A percentile compares a stretch with the other conserved stretches of the same genome.
Evolutionary conservation across 2,329 filamentous ascomycete species (phyloP).

Genomic region (Sarocladium oryzae): DNA sequence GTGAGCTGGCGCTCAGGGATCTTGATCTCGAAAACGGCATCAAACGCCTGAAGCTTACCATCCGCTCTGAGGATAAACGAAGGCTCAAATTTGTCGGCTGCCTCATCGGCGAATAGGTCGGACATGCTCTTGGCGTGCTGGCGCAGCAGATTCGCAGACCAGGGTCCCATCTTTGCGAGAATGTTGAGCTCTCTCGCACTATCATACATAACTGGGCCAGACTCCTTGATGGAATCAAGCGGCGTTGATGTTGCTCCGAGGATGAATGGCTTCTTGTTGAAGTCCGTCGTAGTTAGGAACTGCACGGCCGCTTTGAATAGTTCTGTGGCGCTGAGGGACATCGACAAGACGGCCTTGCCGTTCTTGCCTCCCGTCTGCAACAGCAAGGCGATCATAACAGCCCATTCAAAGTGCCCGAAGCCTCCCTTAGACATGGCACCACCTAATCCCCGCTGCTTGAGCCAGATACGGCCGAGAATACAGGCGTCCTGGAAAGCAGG

Average conservation of each 20-base stretch:
- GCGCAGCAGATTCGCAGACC: conserved; percentile 70
- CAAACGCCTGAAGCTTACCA: conserved; percentile 48
- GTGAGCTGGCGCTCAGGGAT: conserved; percentile 22
- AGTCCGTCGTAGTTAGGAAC: conserved; percentile 68
- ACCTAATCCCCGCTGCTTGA: conserved; percentile 78
- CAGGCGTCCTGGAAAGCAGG: conserved; percentile 75
- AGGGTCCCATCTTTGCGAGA: conserved; percentile 82
- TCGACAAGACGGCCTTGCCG: conserved; percentile 65
- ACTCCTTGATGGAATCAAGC: conserved; percentile 33
- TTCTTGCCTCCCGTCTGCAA: conserved; percentile 70
- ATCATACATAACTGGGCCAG: conserved; percentile 71
- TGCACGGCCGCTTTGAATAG: conserved; percentile 93
- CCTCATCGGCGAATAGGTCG: conserved; percentile 65
- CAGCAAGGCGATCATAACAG: conserved; percentile 70
- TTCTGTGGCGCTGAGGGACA: conserved; percentile 82
- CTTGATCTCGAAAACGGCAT: conserved; percentile 36
- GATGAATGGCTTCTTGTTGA: conserved; percentile 59
- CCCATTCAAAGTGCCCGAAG: conserved; percentile 92
- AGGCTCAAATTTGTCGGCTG: conserved; percentile 73
- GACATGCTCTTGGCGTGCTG: conserved; percentile 70
- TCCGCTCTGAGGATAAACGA: conserved; percentile 68
- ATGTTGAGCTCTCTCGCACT: conserved; percentile 68
- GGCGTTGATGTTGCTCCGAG: conserved; percentile 31
- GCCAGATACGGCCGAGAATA: conserved; percentile 79
- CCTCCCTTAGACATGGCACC: conserved; percentile 67